phyloP scores from a whole-genome alignment of 345 rosid genomes.

The Citrus australasica region DNA sequence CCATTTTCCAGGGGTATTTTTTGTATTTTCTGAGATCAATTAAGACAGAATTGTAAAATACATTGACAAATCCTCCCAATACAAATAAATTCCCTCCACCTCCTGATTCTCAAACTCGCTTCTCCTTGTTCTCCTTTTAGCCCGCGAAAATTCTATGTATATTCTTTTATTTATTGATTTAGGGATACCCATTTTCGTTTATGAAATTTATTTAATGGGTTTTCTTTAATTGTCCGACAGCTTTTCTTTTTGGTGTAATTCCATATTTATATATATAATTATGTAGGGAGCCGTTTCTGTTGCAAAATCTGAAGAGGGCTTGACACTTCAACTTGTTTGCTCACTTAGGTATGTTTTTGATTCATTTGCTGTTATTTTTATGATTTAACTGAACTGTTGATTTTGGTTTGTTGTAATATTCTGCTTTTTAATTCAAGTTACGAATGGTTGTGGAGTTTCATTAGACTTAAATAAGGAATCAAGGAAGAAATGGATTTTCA shows the following conservation, averaged over 20 bases:
- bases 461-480: neutral
- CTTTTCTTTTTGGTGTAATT: neutral
- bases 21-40: no score
- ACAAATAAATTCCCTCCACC: no score
- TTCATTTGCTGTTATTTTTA: neutral
- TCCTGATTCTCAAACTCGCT: no score
- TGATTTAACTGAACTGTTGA: neutral
- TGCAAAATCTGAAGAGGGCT: slow-evolving; percentile 2
- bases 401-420: neutral
- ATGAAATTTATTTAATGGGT: neutral
- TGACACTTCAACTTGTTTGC: neutral
- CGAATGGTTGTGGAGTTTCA: neutral
- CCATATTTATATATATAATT: neutral
- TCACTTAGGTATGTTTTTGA: neutral
- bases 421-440: neutral
- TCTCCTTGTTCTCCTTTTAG: no score
- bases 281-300: neutral
- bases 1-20: no score
- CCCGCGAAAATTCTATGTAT: no score
- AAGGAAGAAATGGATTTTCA: neutral
- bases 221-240: neutral
- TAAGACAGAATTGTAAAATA: no score
- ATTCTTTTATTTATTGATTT: neutral
- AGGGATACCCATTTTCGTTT: neutral
- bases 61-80: no score